Evolutionary conservation across 2,329 filamentous ascomycete species (phyloP), one percentile per base, ranked within the genome.

Genomic region (Verruconis gallopava): DNA sequence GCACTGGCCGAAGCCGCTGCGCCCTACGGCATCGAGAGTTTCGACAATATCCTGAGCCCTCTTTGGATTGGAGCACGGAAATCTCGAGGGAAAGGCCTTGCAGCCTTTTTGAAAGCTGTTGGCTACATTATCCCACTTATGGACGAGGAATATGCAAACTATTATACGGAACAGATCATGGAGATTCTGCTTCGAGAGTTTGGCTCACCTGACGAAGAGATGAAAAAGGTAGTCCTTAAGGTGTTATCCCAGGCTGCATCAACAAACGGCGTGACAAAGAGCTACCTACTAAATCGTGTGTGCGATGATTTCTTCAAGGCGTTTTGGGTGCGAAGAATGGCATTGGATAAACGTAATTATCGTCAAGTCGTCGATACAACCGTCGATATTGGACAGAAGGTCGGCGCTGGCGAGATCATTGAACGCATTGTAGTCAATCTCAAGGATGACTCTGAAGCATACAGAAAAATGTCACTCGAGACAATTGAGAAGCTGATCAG

Each of bases 81-180:
- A 65, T 91, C 98, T 64, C 79, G 91, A 56, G 91, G 91, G 48
- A 98, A 98, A 61, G 88, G 89, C 53, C 72, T 98, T 35, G 89
- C 91, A 18, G 89, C 86, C 12, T 98, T 95, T 63, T 69, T 98
- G 47, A 98, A 98, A 65, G 91, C 91, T 37, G 89, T 98, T 34
- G 91, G 91, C 19, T 96, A 91, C 60, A 94, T 98, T 56, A 96
- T 98, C 48, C 91, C 91, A 3, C 74, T 98, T 40, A 98, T 98
- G 91, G 91, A 98, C 65, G 91, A 98, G 63, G 91, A 98, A 57
- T 96, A 95, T 60, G 89, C 91, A 63, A 96, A 95, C 59, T 98
- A 98, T 66, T 98, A 98, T 57, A 96, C 91, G 5, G 85, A 79
- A 51, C 88, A 98, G 61, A 95, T 98, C 54, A 96, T 98, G 89